These are phyloP conservation scores for Leishmania guyanensis DNA, from an alignment of 208 protist genomes.

Conservation along the genomic window DNA sequence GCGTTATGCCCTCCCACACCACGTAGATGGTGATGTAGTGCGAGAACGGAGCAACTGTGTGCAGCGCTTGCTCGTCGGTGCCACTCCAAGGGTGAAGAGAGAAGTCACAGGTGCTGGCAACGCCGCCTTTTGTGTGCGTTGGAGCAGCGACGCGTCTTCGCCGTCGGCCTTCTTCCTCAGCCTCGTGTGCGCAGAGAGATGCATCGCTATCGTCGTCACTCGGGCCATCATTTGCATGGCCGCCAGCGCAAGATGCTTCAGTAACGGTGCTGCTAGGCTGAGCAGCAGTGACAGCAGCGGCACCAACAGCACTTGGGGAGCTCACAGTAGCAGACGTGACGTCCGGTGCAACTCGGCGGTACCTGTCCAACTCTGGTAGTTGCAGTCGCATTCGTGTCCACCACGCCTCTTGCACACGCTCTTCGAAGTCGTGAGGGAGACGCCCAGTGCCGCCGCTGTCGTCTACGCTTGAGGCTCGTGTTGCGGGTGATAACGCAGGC, in stretches of 20 bases:
- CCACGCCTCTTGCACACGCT: slow-evolving; percentile 7
- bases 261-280: not conserved
- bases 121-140: not conserved
- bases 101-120: not conserved
- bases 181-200: slow-evolving; percentile 46
- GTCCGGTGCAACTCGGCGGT: slow-evolving; percentile 2
- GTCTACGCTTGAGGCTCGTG: not conserved
- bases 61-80: not conserved
- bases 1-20: slow-evolving; percentile 60
- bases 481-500: not conserved
- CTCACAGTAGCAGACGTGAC: not conserved
- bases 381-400: not conserved
- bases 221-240: not conserved
- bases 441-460: not conserved
- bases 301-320: not conserved
- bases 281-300: not conserved
- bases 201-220: slow-evolving; percentile 14
- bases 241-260: not conserved
- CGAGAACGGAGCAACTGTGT: not conserved
- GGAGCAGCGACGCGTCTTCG: not conserved
- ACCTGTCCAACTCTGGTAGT: not conserved
- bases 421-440: not conserved
- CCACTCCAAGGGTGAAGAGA: not conserved
- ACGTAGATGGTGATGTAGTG: slow-evolving; percentile 30
- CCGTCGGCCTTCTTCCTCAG: slow-evolving; percentile 33